Conservation (phyloP, 2,329 filamentous ascomycete species). For the Alternaria burnsii region DNA sequence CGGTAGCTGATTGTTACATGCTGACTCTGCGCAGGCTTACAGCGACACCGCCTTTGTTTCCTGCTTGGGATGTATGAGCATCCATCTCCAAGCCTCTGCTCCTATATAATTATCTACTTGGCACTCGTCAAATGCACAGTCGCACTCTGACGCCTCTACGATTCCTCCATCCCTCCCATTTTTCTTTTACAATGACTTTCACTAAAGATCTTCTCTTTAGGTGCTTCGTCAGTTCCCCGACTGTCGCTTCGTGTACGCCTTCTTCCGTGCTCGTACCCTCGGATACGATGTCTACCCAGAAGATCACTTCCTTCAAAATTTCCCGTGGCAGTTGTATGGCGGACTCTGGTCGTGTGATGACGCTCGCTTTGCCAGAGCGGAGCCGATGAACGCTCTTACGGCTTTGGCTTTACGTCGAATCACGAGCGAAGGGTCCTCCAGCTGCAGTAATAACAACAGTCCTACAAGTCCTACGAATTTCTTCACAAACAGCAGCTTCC, state of each 20-base stretch:
- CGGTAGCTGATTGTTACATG: not conserved
- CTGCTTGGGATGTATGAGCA: conserved; percentile 53
- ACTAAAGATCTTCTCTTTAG: conserved; percentile 41
- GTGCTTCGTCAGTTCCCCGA: conserved; percentile 50
- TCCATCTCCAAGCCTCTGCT: conserved; percentile 8
- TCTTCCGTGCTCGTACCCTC: conserved; percentile 48
- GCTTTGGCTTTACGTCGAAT: conserved; percentile 42
- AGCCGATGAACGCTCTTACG: conserved; percentile 31
- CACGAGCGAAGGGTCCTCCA: conserved; percentile 37
- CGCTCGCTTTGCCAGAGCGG: conserved; percentile 47
- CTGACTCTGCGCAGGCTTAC: conserved; percentile 42
- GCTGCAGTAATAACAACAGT: conserved; percentile 22
- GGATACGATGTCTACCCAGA: conserved; percentile 52
- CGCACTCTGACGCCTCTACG: not conserved
- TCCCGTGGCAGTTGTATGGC: conserved; percentile 51
- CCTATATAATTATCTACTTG: conserved; percentile 29
- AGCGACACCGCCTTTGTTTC: conserved; percentile 49
- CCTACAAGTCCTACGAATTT: conserved; percentile 25
- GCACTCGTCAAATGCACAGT: conserved; percentile 13
- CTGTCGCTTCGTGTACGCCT: conserved; percentile 49
- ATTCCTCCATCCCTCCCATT: not conserved
- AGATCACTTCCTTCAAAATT: conserved; percentile 48
- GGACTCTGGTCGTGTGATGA: conserved; percentile 50
- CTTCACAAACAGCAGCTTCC: conserved; percentile 23
- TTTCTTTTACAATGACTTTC: conserved; percentile 1